These are phyloP conservation scores for Aspergillus sp. DNA, from an alignment of 2,329 filamentous ascomycete genomes.

Conservation along the genomic window DNA sequence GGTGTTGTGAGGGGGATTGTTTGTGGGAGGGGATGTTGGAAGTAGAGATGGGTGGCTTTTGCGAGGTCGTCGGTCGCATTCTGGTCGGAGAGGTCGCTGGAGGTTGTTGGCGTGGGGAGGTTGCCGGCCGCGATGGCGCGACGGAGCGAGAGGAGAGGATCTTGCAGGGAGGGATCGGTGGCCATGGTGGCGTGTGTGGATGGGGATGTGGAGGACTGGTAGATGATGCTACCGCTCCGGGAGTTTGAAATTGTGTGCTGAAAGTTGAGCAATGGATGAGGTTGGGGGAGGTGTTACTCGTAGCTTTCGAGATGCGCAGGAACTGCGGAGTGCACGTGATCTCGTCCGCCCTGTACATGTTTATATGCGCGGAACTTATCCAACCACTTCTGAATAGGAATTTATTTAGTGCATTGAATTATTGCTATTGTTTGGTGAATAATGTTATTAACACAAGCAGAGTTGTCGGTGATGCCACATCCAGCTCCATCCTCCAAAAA, in stretches of 20 bases:
- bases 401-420: no score
- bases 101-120: slow-evolving; percentile 72
- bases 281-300: not conserved
- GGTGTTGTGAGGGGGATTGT: slow-evolving; percentile 69
- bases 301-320: slow-evolving; percentile 3
- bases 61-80: slow-evolving; percentile 66
- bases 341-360: not conserved
- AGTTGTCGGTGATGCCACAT: slow-evolving; percentile 21
- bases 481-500: slow-evolving; percentile 47
- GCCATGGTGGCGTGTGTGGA: slow-evolving; percentile 51
- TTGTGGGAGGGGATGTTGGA: slow-evolving; percentile 62
- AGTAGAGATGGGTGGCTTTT: slow-evolving; percentile 75
- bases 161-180: slow-evolving; percentile 56
- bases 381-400: no score
- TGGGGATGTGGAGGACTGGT: not conserved
- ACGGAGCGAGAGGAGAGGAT: slow-evolving; percentile 81
- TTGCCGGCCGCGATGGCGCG: slow-evolving; percentile 73
- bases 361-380: no score
- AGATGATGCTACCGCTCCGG: slow-evolving; percentile 2
- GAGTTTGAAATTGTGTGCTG: not conserved
- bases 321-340: slow-evolving; percentile 8
- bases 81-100: slow-evolving; percentile 62
- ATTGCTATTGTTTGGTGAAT: not conserved
- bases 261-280: not conserved
- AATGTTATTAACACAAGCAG: not conserved